Conservation (phyloP, 1,139 yeast genomes). For the Citeromyces siamensis region DNA sequence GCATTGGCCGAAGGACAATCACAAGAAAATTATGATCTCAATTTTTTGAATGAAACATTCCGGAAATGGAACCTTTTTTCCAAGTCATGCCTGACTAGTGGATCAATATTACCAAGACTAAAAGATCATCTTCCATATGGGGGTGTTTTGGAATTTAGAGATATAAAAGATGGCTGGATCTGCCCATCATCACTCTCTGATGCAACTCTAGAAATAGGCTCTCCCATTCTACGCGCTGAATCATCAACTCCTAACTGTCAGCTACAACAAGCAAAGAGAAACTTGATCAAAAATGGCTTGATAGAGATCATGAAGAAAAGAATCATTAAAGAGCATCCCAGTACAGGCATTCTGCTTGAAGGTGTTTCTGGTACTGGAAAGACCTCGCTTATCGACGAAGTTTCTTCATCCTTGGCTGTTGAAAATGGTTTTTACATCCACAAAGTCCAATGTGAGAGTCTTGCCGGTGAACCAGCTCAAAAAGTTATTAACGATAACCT, state of each 20-base stretch:
- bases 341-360: conserved; percentile 41
- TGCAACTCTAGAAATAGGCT: conserved; percentile 35
- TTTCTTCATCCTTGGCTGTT: conserved; percentile 24
- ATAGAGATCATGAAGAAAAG: conserved; percentile 14
- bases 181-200: conserved; percentile 16
- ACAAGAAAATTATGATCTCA: conserved; percentile 10
- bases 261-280: not conserved
- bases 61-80: conserved; percentile 5
- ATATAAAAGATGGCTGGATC: conserved; percentile 34
- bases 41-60: not conserved
- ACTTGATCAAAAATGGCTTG: conserved; percentile 42
- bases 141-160: conserved; percentile 44
- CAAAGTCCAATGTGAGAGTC: conserved; percentile 36
- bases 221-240: conserved; percentile 36
- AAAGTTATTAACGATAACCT: conserved; percentile 33
- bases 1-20: conserved; percentile 11
- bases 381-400: conserved; percentile 34
- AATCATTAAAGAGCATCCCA: not conserved
- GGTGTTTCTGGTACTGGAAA: conserved; percentile 85
- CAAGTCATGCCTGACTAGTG: conserved; percentile 28
- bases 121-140: conserved; percentile 43
- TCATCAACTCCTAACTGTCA: conserved; percentile 26
- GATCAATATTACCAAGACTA: conserved; percentile 31
- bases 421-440: conserved; percentile 30
- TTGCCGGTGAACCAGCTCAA: conserved; percentile 44